Evolutionary conservation across 495 filamentous ascomycete genomes (phyloP).

Genomic region (Aspergillus bridgeri): DNA sequence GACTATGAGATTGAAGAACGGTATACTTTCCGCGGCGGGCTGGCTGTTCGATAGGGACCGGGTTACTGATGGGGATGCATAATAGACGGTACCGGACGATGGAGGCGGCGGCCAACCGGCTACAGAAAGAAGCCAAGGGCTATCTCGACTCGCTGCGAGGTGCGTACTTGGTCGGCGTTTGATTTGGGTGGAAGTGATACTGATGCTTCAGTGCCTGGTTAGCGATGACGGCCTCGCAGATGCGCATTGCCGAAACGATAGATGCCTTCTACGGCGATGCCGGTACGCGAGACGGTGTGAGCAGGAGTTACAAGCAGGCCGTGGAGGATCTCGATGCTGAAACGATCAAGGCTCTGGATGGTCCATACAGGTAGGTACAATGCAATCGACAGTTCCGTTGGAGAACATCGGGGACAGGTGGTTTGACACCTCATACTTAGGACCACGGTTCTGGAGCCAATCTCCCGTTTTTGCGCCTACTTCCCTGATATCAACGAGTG

Average conservation of each 20-base stretch:
- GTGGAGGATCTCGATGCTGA: conserved; percentile 97
- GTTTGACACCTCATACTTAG: conserved; percentile 32
- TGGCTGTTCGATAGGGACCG: background rate
- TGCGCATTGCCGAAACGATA: conserved; percentile 99
- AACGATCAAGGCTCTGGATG: conserved; percentile 96
- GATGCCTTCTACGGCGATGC: conserved; percentile 98
- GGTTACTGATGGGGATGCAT: conserved; percentile 13
- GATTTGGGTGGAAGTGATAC: background rate
- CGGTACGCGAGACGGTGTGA: conserved; percentile 89
- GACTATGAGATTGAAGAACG: conserved; percentile 98
- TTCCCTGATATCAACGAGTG: conserved; percentile 99
- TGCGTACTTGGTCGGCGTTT: conserved; percentile 26
- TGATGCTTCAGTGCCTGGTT: conserved; percentile 9
- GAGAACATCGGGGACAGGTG: background rate
- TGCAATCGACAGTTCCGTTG: background rate
- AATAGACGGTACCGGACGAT: conserved; percentile 87
- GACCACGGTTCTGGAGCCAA: conserved; percentile 91
- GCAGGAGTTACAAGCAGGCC: conserved; percentile 93
- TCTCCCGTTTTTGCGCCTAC: conserved; percentile 92
- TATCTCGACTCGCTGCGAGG: conserved; percentile 93
- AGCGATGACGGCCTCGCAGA: conserved; percentile 99
- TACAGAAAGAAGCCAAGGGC: conserved; percentile 97
- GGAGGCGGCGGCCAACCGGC: conserved; percentile 84
- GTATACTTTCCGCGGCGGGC: conserved; percentile 38
- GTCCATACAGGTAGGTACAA: conserved; percentile 73